Conservation (phyloP, 2,329 filamentous ascomycete species). For the Cytospora mali region DNA sequence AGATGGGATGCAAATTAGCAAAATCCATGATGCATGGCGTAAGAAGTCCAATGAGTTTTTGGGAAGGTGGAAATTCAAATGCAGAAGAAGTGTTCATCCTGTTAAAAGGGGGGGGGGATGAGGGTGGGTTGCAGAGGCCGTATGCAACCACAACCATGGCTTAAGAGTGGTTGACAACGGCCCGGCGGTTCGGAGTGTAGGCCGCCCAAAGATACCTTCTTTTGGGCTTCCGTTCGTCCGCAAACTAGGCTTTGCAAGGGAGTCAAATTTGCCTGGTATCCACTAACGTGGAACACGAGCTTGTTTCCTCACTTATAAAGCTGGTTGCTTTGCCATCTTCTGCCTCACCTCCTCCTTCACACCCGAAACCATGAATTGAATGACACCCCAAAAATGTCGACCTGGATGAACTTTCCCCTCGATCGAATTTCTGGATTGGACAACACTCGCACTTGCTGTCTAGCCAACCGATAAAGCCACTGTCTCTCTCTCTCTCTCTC, state of each 20-base stretch:
- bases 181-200: constrained; percentile 21
- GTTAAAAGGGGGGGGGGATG: neutral
- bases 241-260: constrained; percentile 20
- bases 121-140: constrained; percentile 19
- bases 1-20: constrained; percentile 14
- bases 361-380: neutral
- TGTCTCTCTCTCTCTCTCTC: constrained; percentile 8
- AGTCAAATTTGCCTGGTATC: constrained; percentile 24
- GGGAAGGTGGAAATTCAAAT: constrained; percentile 29
- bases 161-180: constrained; percentile 25
- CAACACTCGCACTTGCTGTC: constrained; percentile 22
- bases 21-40: constrained; percentile 14
- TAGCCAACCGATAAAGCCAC: neutral
- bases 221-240: constrained; percentile 28
- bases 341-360: neutral
- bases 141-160: constrained; percentile 22
- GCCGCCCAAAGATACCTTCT: constrained; percentile 15
- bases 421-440: neutral
- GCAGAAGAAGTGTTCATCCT: constrained; percentile 14
- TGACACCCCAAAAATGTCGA: neutral
- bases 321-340: neutral
- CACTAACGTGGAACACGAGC: constrained; percentile 22
- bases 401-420: neutral
- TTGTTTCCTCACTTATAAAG: constrained; percentile 18
- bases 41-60: constrained; percentile 31